Base-by-base conservation (phyloP, 352 stramenopile genomes). In the Phytophthora foliorum region DNA sequence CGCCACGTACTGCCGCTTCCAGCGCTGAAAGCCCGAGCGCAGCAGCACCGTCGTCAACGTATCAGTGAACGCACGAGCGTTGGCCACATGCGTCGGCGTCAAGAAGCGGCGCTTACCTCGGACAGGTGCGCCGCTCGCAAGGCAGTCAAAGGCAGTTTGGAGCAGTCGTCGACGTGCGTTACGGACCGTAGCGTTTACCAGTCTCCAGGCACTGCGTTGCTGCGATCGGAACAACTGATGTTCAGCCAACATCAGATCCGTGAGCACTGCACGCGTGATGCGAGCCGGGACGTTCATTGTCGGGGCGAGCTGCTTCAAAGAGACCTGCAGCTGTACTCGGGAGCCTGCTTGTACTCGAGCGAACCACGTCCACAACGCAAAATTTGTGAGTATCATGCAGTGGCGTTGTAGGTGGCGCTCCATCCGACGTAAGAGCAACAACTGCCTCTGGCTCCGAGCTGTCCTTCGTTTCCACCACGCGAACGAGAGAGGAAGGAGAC, bases 341-440 rank as follows among this genome's bases (percentile, higher is more conserved):
- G 77, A 81, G 21, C 67, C 64, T 36, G 32, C 17, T 25, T 85
- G 79, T 4, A 73, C 54, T 19, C 41, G 55, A 4, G 67, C 57
- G 42, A 89, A 79, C 82, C 82, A 90, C n/a, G 45, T 44, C 80
- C 82, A 90, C 11, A 89, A 34, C 17, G 82, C 63, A 45, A 69
- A 76, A 16, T 72, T 79, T 10, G 50, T 50, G 17, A 77, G 45
- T 0, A 62, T 22, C 1, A 19, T 29, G 10, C 44, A 58, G 51
- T 85, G 79, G 19, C 65, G 78, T 7, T 51, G 54, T 25, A 90
- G 22, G 29, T 57, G 55, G 2, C 67, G 53, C 13, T 69, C 25
- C 19, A 87, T 69, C 36, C 17, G 29, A 42, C 11, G 19, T 48
- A 55, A 31, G 17, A 60, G 32, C 46, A 69, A 9, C 57, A 74